Conservation (phyloP, 2,329 filamentous ascomycete genomes). For the Penicillium brevicompactum region DNA sequence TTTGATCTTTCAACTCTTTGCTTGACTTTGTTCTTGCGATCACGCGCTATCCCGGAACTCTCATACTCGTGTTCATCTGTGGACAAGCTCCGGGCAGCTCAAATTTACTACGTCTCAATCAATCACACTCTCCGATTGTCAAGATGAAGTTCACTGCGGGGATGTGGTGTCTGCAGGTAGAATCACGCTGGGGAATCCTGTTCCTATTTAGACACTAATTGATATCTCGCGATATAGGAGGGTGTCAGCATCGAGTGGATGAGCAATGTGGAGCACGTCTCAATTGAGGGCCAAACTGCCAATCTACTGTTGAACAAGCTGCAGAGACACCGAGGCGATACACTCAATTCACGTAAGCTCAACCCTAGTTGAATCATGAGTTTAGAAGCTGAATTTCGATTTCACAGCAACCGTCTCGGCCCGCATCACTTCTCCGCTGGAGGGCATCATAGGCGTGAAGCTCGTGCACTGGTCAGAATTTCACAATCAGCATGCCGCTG, state of each 20-base stretch:
- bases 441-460: conserved; percentile 44
- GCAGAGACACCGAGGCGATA: conserved; percentile 43
- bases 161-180: conserved; percentile 42
- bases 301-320: conserved; percentile 41
- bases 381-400: neutral
- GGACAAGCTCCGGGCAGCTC: neutral
- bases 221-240: conserved; percentile 25
- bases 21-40: neutral
- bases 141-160: conserved; percentile 47
- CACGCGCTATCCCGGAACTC: neutral
- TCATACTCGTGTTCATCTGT: neutral
- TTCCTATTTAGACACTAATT: neutral
- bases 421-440: conserved; percentile 37
- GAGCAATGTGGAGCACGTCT: conserved; percentile 42
- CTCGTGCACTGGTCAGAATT: conserved; percentile 38
- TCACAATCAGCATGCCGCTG: neutral
- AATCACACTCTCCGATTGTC: neutral
- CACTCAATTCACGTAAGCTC: conserved; percentile 38
- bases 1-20: neutral
- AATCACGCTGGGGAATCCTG: neutral
- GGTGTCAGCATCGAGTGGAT: conserved; percentile 45
- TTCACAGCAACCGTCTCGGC: conserved; percentile 37
- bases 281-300: conserved; percentile 33
- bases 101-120: no score
- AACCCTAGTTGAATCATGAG: neutral